A percentile compares a stretch with the other conserved stretches of the same genome.
Conservation (phyloP, 139 green algal genomes). For the Pseudopediastrum boryanum region DNA sequence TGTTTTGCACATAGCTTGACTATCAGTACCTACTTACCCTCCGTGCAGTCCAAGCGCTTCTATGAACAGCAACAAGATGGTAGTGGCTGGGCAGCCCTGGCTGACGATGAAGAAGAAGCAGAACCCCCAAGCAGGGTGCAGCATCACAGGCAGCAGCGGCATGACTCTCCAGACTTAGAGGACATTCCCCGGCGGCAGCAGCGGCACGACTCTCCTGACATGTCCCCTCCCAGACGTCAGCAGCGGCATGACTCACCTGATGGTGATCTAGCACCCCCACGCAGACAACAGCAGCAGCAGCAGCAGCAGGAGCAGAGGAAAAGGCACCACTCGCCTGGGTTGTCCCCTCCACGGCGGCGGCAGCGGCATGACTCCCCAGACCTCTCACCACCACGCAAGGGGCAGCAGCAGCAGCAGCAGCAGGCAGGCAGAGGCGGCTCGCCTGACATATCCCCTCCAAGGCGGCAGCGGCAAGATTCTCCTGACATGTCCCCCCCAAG, state of each 20-base stretch:
- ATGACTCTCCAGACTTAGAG: slow-evolving; percentile 40
- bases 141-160: slow-evolving; percentile 27
- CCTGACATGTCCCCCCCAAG: slow-evolving; percentile 33
- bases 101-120: slow-evolving; percentile 3
- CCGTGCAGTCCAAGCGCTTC: slow-evolving; percentile 47
- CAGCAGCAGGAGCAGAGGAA: not conserved
- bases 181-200: slow-evolving; percentile 14
- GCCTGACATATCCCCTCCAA: slow-evolving; percentile 18
- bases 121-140: slow-evolving; percentile 20
- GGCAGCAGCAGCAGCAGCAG: not conserved
- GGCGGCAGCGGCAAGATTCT: not conserved
- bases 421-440: slow-evolving; percentile 2
- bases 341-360: slow-evolving; percentile 30
- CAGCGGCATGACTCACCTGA: slow-evolving; percentile 34
- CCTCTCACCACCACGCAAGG: slow-evolving; percentile 25
- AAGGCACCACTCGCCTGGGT: slow-evolving; percentile 36
- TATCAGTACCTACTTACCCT: not conserved
- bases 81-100: slow-evolving; percentile 41
- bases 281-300: not conserved
- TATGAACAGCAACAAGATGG: slow-evolving; percentile 37
- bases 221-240: slow-evolving; percentile 35
- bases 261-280: slow-evolving; percentile 25
- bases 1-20: not conserved
- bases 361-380: slow-evolving; percentile 33
- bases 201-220: slow-evolving; percentile 46